Percentiles rank a stretch among this genome's conserved stretches.
These are phyloP conservation scores for Saprolegnia parasitica DNA, from an alignment of 352 stramenopile species.

Conservation along the genomic window DNA sequence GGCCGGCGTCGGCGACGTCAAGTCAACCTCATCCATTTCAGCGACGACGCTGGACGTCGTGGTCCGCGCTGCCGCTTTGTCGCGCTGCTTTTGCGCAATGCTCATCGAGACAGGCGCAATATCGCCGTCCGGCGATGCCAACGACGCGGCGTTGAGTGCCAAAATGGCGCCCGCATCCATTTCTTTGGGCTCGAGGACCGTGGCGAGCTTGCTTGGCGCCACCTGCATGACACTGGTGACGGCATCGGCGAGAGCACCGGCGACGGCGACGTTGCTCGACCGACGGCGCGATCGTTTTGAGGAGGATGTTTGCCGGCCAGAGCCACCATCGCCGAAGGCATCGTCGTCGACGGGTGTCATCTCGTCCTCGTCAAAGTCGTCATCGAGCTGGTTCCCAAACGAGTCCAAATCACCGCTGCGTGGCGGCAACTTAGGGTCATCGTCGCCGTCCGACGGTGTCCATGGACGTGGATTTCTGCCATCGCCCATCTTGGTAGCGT, in stretches of 20 bases:
- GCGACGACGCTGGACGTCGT: neutral
- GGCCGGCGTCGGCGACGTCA: neutral
- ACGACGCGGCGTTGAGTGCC: neutral
- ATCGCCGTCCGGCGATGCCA: neutral
- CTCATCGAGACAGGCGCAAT: neutral
- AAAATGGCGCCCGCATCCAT: neutral
- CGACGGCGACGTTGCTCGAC: too few relatives aligned
- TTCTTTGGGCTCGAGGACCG: neutral
- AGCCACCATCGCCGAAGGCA: too few relatives aligned
- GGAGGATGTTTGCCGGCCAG: too few relatives aligned
- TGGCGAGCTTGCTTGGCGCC: neutral
- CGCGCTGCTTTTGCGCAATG: constrained; percentile 24
- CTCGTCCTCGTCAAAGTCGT: too few relatives aligned
- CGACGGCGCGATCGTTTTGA: too few relatives aligned
- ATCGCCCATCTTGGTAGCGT: neutral
- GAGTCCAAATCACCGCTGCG: too few relatives aligned
- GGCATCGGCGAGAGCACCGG: neutral
- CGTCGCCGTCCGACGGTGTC: neutral
- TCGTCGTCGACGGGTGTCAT: too few relatives aligned
- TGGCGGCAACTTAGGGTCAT: neutral
- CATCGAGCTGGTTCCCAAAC: too few relatives aligned
- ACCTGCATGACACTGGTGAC: neutral
- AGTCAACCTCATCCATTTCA: constrained; percentile 14
- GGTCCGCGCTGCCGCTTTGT: neutral
- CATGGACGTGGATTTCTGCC: neutral